phyloP scores from a whole-genome alignment of 2,329 filamentous ascomycete species.

The Penicillium sp. region DNA sequence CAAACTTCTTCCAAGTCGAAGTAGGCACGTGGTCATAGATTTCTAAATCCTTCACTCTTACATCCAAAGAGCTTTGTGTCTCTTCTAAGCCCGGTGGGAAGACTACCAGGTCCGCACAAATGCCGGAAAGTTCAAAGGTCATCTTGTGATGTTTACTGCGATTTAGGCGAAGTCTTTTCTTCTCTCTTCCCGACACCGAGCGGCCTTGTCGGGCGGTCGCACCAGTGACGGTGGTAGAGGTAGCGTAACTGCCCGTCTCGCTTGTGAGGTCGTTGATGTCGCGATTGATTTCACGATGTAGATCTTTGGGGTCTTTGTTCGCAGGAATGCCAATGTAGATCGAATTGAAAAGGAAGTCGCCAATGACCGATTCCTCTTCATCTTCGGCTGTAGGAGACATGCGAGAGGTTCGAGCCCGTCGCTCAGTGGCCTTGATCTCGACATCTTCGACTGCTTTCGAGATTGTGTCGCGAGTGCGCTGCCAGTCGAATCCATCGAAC shows the following conservation, averaged over 20 bases:
- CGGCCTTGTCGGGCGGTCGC: constrained; percentile 40
- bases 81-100: constrained; percentile 77
- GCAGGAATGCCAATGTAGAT: constrained; percentile 94
- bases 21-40: constrained; percentile 93
- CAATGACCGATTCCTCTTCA: constrained; percentile 83
- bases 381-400: constrained; percentile 57
- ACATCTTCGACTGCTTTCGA: constrained; percentile 86
- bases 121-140: constrained; percentile 84
- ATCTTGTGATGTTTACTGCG: constrained; percentile 93
- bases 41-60: constrained; percentile 79
- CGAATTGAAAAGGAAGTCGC: constrained; percentile 96
- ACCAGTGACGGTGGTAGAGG: constrained; percentile 60
- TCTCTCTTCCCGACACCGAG: constrained; percentile 45
- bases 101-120: constrained; percentile 77
- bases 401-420: constrained; percentile 61
- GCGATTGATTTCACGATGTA: constrained; percentile 82
- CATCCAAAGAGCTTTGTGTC: constrained; percentile 82
- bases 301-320: constrained; percentile 79
- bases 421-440: constrained; percentile 77
- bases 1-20: constrained; percentile 98
- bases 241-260: constrained; percentile 86
- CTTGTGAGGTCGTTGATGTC: constrained; percentile 82
- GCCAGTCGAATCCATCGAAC: constrained; percentile 98
- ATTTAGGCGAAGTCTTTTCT: constrained; percentile 70
- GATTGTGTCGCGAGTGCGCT: constrained; percentile 80